Percentiles rank a stretch among this genome's conserved stretches.
phyloP scores from a whole-genome alignment of 441 rosid species.

The Erodium texanum region DNA sequence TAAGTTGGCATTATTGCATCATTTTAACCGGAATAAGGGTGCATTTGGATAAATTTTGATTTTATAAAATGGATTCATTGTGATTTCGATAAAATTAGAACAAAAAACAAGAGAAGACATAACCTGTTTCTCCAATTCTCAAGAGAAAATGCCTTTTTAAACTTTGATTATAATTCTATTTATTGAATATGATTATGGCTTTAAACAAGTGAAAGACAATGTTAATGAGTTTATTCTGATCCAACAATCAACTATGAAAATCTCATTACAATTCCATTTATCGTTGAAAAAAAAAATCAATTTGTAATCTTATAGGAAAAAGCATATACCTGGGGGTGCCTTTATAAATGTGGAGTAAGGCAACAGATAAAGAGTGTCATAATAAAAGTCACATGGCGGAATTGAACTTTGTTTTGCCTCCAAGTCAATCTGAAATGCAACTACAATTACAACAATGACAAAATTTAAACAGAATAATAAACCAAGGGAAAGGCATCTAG shows the following conservation, averaged over 20 bases:
- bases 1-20: too few relatives aligned
- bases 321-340: slow-evolving; percentile 34
- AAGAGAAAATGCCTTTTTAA: too few relatives aligned
- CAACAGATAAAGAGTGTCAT: slow-evolving; percentile 42
- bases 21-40: too few relatives aligned
- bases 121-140: too few relatives aligned
- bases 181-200: neutral
- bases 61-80: too few relatives aligned
- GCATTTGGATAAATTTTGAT: neutral
- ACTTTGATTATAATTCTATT: too few relatives aligned
- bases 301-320: neutral
- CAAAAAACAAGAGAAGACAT: too few relatives aligned
- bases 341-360: slow-evolving; percentile 44
- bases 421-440: slow-evolving; percentile 32
- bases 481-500: neutral
- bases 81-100: too few relatives aligned
- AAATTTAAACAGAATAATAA: neutral
- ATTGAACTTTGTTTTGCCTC: slow-evolving; percentile 23
- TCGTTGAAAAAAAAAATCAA: neutral
- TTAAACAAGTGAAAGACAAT: too few relatives aligned
- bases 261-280: neutral
- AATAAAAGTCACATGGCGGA: slow-evolving; percentile 40
- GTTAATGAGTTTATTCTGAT: neutral
- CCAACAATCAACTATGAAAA: neutral
- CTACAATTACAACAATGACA: slow-evolving; percentile 5